phyloP scores from a whole-genome alignment of 2,329 filamentous ascomycete species.

The Pseudogymnoascus pannorum region DNA sequence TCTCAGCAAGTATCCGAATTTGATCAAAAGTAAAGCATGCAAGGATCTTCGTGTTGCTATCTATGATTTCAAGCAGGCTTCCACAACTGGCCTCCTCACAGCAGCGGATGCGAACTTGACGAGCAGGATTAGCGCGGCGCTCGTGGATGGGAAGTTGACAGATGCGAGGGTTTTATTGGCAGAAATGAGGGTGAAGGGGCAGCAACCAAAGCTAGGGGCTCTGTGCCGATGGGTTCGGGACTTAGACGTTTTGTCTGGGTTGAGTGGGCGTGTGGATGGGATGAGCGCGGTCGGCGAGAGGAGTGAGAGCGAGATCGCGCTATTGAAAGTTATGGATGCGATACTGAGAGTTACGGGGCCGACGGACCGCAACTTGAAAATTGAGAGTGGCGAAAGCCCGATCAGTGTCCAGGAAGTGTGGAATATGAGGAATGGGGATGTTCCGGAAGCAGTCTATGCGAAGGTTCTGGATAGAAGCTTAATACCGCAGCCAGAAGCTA shows the following conservation, averaged over 20 bases:
- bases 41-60: constrained; percentile 59
- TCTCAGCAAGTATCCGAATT: constrained; percentile 48
- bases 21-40: constrained; percentile 63
- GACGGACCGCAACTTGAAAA: constrained; percentile 41
- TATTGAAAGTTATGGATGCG: constrained; percentile 55
- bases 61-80: constrained; percentile 62
- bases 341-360: constrained; percentile 57
- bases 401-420: constrained; percentile 54
- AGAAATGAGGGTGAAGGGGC: constrained; percentile 61
- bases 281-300: constrained; percentile 29
- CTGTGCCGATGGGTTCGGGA: constrained; percentile 67
- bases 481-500: constrained; percentile 30
- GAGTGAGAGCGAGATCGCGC: constrained; percentile 42
- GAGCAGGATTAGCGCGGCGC: constrained; percentile 56
- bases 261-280: constrained; percentile 44
- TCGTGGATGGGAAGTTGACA: constrained; percentile 56
- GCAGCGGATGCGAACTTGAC: constrained; percentile 54
- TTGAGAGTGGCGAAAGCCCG: constrained; percentile 29
- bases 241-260: constrained; percentile 59
- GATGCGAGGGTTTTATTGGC: constrained; percentile 60
- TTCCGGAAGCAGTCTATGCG: constrained; percentile 42
- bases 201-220: constrained; percentile 60
- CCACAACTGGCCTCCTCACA: constrained; percentile 57
- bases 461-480: constrained; percentile 51
- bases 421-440: constrained; percentile 43